Conservation (phyloP, 441 rosid genomes). For the Geranium incanum region DNA sequence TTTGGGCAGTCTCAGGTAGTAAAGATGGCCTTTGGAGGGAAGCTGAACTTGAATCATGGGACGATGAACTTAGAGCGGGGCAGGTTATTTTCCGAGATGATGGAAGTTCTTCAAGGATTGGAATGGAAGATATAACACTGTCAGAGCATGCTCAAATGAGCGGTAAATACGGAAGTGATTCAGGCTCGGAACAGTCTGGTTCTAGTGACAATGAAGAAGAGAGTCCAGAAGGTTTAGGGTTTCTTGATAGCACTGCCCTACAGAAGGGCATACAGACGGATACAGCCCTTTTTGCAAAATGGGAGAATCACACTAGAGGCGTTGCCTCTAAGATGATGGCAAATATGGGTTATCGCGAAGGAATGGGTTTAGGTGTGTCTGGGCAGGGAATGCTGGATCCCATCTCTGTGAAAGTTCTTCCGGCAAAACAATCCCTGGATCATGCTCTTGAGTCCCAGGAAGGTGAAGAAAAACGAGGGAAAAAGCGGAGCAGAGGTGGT, state of each 20-base stretch:
- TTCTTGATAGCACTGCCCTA: conserved; percentile 44
- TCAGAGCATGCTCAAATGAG: conserved; percentile 52
- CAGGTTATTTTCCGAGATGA: conserved; percentile 66
- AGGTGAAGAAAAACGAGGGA: conserved; percentile 33
- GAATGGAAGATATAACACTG: conserved; percentile 45
- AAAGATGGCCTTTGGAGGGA: conserved; percentile 59
- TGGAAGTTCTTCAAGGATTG: conserved; percentile 58
- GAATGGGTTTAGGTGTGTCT: conserved; percentile 82
- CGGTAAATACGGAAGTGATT: conserved; percentile 56
- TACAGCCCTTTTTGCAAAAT: conserved; percentile 71
- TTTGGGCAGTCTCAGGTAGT: conserved; percentile 65
- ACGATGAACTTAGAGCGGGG: conserved; percentile 51
- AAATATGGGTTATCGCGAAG: conserved; percentile 85
- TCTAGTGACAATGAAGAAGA: conserved; percentile 62
- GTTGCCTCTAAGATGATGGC: conserved; percentile 98
- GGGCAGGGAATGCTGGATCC: conserved; percentile 88
- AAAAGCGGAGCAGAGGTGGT: conserved; percentile 82
- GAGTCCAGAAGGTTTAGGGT: conserved; percentile 54
- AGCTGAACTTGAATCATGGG: conserved; percentile 94
- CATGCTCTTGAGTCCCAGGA: conserved; percentile 54
- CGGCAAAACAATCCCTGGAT: conserved; percentile 74
- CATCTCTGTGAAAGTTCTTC: conserved; percentile 70
- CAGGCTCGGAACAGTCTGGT: conserved; percentile 46
- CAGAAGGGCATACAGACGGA: conserved; percentile 68
- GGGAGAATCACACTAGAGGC: conserved; percentile 97